Percentiles rank a stretch among this genome's conserved stretches.
Evolutionary conservation across 768 basidiomycete species (phyloP).

Genomic region (Kwoniella pini): DNA sequence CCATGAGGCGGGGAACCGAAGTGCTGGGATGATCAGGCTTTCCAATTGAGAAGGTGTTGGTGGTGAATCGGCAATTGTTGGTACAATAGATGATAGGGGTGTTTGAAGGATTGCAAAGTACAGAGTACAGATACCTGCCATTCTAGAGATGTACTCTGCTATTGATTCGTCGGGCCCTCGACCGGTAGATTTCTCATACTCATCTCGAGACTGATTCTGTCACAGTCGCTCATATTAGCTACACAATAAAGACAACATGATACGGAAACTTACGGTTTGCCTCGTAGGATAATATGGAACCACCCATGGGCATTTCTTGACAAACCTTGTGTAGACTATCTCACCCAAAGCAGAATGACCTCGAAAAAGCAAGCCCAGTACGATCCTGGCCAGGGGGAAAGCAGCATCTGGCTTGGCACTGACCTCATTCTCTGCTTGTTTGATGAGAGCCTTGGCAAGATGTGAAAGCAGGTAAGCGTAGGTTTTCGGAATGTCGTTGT

Average conservation of each 20-base stretch:
- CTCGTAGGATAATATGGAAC: constrained; percentile 67
- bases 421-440: constrained; percentile 92
- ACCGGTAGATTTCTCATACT: constrained; percentile 56
- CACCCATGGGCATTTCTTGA: constrained; percentile 87
- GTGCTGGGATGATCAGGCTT: constrained; percentile 28
- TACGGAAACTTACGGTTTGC: constrained; percentile 56
- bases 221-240: too few relatives aligned
- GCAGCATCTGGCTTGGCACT: constrained; percentile 84
- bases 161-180: constrained; percentile 60
- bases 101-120: constrained; percentile 72
- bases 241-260: not conserved
- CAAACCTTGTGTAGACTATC: constrained; percentile 78
- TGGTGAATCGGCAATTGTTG: constrained; percentile 27
- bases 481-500: constrained; percentile 49
- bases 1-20: constrained; percentile 46
- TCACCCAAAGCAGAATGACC: constrained; percentile 65
- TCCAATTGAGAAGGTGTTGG: constrained; percentile 34
- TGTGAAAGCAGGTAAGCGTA: constrained; percentile 80
- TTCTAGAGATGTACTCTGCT: constrained; percentile 66
- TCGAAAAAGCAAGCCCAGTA: constrained; percentile 66
- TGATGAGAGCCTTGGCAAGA: constrained; percentile 80
- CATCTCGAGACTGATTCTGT: constrained; percentile 54
- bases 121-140: constrained; percentile 78
- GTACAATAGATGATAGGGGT: constrained; percentile 33
- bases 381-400: constrained; percentile 74